These are phyloP conservation scores for Puccinia triticina DNA, from an alignment of 1,284 basidiomycete genomes.

Conservation along the genomic window DNA sequence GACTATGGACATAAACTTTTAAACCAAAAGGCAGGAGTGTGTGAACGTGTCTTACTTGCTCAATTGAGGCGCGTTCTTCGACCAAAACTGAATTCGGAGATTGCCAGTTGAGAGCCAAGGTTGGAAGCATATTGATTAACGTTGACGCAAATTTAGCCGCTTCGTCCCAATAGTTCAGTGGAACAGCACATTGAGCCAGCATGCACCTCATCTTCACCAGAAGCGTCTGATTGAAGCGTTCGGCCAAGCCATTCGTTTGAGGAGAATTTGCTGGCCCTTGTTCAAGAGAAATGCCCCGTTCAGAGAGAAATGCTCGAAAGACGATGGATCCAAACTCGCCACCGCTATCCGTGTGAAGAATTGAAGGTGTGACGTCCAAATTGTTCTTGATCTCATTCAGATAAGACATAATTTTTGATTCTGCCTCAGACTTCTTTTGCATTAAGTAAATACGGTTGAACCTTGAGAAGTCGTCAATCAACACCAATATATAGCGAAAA, in stretches of 20 bases:
- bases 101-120: background rate
- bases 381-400: conserved; percentile 14
- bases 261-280: too few species aligned
- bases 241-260: too few species aligned
- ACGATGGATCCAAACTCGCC: too few species aligned
- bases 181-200: too few species aligned
- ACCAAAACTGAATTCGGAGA: background rate
- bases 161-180: too few species aligned
- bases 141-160: background rate
- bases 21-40: conserved; percentile 13
- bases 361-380: background rate
- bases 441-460: conserved; percentile 1
- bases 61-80: too few species aligned
- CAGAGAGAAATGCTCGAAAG: too few species aligned
- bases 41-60: background rate
- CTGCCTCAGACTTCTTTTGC: background rate
- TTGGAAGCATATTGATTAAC: background rate
- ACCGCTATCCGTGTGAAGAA: background rate
- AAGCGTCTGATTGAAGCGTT: too few species aligned
- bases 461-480: conserved; percentile 29
- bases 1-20: conserved; percentile 16
- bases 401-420: background rate
- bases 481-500: background rate
- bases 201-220: too few species aligned
- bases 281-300: too few species aligned